phyloP scores from a whole-genome alignment of 768 basidiomycete species.

The Mrakia blollopis region DNA sequence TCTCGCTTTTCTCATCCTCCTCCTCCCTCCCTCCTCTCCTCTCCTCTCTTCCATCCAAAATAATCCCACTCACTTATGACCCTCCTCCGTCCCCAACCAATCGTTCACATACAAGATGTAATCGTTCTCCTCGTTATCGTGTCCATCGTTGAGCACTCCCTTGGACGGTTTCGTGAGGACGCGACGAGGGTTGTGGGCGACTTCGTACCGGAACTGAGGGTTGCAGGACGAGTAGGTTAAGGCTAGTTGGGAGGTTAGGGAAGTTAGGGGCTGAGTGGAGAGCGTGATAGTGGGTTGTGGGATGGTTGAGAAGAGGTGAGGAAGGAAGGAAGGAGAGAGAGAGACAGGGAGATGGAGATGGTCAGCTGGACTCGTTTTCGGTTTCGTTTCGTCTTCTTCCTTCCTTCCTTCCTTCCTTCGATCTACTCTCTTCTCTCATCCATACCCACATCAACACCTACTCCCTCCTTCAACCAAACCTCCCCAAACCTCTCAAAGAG shows the following conservation, averaged over 20 bases:
- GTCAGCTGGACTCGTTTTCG: background rate
- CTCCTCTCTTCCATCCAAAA: too few relatives aligned
- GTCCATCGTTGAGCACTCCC: constrained; percentile 90
- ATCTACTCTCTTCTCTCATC: too few relatives aligned
- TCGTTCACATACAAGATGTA: constrained; percentile 99
- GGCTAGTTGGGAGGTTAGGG: constrained; percentile 76
- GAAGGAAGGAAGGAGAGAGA: too few relatives aligned
- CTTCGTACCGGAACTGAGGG: constrained; percentile 90
- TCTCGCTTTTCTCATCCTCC: background rate
- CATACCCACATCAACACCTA: too few relatives aligned
- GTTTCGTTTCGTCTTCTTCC: too few relatives aligned
- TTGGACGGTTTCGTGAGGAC: constrained; percentile 98
- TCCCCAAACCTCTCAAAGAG: background rate
- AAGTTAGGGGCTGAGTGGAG: constrained; percentile 48
- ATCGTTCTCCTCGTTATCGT: constrained; percentile 98
- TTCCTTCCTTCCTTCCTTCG: too few relatives aligned
- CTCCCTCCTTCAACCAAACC: background rate
- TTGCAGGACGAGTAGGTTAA: constrained; percentile 94
- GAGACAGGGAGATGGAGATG: background rate
- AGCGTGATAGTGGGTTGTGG: background rate
- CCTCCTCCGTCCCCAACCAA: constrained; percentile 87
- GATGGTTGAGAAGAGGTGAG: background rate
- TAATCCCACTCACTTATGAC: constrained; percentile 74
- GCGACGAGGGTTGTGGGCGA: constrained; percentile 85
- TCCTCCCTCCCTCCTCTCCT: background rate